Base-by-base conservation (phyloP, 2,329 filamentous ascomycete genomes). In the Clarireedia hainanense region DNA sequence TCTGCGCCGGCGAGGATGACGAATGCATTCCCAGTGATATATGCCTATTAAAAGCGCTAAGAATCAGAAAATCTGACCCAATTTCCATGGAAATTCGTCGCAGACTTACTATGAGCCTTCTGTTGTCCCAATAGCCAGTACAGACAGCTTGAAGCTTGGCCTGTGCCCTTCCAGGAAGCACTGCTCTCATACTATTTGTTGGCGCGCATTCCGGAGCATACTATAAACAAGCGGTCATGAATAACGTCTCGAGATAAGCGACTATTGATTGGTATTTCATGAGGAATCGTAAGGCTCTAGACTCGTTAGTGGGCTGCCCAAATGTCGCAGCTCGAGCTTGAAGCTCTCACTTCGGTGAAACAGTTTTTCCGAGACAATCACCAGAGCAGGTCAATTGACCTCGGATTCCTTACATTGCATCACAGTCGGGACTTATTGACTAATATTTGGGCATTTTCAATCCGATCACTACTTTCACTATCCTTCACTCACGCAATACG, bases 1-100 rank as follows among this genome's bases (percentile, higher is more conserved):
- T 85, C 78, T 52, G 88, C 81, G 50, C 84, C 86, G 67, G 83
- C 80, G 63, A 97, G 83, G 65, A 99, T 85, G 52, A 94, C 83
- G 61, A 97, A 82, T 59, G 89, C 89, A 72, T 86, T 88, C 66
- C 92, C 92, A 58, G 89, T 94, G 62, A 96, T 87, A 73, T 97
- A 99, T 51, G 84, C 83, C 89, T 95, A 66, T 34, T 36, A 48
- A 30, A 50, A 30, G 46, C 45, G 10, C 23, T 65, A 34, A 64
- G 55, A 39, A 59, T 17, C 37, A 40, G 17, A 47, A 14, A 56
- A 47, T 26, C 42, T 6, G 20, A 49, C 20, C 2, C 23, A n/a
- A 10, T 7, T n/a, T 34, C 24, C 17, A 12, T 20, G 30, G 4
- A n/a, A 30, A 4, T 52, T 54, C 52, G 60, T 82, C 75, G 27